Evolutionary conservation across 192 early-diverging fungal genomes (phyloP).

Genomic region (Endogone sp.): DNA sequence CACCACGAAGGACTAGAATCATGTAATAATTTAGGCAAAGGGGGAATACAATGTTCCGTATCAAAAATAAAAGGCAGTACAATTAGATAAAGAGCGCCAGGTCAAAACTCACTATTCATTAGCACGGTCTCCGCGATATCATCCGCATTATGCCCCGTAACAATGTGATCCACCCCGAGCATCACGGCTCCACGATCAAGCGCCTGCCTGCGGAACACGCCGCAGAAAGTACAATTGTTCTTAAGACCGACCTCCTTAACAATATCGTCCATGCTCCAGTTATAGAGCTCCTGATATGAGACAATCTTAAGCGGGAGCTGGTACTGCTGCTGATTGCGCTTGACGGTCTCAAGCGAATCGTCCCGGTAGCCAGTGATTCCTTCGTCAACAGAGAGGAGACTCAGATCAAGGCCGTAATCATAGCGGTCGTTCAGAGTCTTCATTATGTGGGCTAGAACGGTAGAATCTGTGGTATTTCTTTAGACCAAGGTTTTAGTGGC

Average conservation of each 20-base stretch:
- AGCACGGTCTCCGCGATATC: conserved; percentile 98
- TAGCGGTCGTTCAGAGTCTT: conserved; percentile 91
- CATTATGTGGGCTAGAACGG: conserved; percentile 94
- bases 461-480: conserved; percentile 86
- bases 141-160: conserved; percentile 98
- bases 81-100: too few relatives aligned
- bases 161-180: conserved; percentile 91
- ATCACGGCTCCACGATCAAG: conserved; percentile 91
- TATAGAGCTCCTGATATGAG: conserved; percentile 93
- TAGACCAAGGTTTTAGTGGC: too few relatives aligned
- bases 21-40: too few relatives aligned
- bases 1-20: conserved; percentile 87
- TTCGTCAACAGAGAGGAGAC: conserved; percentile 94
- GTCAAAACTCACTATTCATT: conserved; percentile 84
- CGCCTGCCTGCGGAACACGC: conserved; percentile 96
- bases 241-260: conserved; percentile 92
- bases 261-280: conserved; percentile 98
- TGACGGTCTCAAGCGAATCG: conserved; percentile 97
- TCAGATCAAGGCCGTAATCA: conserved; percentile 87
- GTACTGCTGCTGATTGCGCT: conserved; percentile 93
- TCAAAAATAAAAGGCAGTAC: not conserved
- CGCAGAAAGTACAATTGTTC: conserved; percentile 99
- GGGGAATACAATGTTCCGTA: not conserved
- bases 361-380: conserved; percentile 97
- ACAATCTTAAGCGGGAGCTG: conserved; percentile 90